phyloP scores from a whole-genome alignment of 176 grass and related monocot species.

The Oryza officinalis region DNA sequence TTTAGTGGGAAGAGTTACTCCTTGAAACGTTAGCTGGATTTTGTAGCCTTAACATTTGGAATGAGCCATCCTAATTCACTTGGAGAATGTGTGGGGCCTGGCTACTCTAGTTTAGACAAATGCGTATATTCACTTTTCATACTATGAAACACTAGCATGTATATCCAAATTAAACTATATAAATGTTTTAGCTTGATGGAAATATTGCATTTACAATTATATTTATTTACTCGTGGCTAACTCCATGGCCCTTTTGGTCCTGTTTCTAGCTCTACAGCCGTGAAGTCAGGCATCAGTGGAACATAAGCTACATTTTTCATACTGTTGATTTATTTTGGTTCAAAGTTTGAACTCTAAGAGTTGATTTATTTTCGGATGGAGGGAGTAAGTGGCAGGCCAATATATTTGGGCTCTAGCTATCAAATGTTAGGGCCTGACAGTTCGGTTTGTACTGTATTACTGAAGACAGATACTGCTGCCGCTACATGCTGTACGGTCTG shows the following conservation, averaged over 20 bases:
- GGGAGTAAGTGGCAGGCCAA: neutral
- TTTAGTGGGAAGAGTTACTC: constrained; percentile 85
- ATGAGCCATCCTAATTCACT: neutral
- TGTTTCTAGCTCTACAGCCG: neutral
- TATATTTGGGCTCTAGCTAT: neutral
- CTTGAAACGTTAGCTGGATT: constrained; percentile 56
- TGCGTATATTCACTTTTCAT: constrained; percentile 12
- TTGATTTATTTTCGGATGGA: too few relatives aligned
- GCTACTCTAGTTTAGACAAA: constrained; percentile 21
- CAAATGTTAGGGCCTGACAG: neutral
- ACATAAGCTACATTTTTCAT: neutral
- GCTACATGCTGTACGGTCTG: neutral
- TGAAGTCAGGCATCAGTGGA: neutral
- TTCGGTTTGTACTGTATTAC: neutral
- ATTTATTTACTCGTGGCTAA: neutral
- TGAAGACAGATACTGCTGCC: neutral
- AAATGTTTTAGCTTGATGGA: constrained; percentile 27
- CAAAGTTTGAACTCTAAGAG: too few relatives aligned
- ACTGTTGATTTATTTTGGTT: too few relatives aligned
- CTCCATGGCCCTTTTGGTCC: neutral
- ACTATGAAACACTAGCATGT: constrained; percentile 13
- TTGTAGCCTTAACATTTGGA: neutral
- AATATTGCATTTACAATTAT: neutral
- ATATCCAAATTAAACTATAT: constrained; percentile 30
- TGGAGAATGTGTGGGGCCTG: constrained; percentile 2